Evolutionary conservation across 179 eudicot species (phyloP), one percentile per base, ranked within the genome.

Genomic region (Heliamphora pulchella): DNA sequence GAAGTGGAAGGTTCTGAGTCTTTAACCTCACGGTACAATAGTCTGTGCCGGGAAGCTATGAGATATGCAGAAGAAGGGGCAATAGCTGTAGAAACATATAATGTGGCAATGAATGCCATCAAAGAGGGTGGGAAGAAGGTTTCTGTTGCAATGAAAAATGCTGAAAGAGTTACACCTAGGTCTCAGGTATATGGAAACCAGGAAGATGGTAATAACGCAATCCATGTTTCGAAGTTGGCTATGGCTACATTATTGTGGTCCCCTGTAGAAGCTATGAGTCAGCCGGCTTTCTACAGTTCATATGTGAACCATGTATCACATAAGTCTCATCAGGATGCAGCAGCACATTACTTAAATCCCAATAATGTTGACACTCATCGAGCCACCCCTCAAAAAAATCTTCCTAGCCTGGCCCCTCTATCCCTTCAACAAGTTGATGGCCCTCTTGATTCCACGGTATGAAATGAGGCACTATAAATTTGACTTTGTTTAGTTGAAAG

Each of bases 11-110:
- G 84, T 22, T 84, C 53, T 1, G 88, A 87, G 72, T 85, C 91
- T 6, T 75, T 87, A 75, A 83, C 91, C 59, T 78, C 80, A 74
- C 85, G 97, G 79, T 92, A 92, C 85, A 91, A 88, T 69, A 62
- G n/a, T 82, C 80, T 92, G 39, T 92, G 94, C 80, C 87, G 81
- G 77, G 92, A 91, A 83, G 97, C 90, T 79, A 85, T 89, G 65
- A 89, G 80, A 82, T 91, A 84, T 83, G 92, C 91, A 51, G 91
- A 86, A 79, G 94, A 88, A 82, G 97, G 91, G 67, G 90, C 92
- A 71, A 67, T 86, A 54, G 68, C 89, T 75, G 83, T 84, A 22
- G 94, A 87, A 73, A 88, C 90, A 14, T 92, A 87, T 77, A 77
- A 80, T 80, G 78, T 80, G 67, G 92, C 92, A 8, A 64, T 91